Conservation (phyloP, 202 grass and related monocot genomes). For the Carex arenaria region DNA sequence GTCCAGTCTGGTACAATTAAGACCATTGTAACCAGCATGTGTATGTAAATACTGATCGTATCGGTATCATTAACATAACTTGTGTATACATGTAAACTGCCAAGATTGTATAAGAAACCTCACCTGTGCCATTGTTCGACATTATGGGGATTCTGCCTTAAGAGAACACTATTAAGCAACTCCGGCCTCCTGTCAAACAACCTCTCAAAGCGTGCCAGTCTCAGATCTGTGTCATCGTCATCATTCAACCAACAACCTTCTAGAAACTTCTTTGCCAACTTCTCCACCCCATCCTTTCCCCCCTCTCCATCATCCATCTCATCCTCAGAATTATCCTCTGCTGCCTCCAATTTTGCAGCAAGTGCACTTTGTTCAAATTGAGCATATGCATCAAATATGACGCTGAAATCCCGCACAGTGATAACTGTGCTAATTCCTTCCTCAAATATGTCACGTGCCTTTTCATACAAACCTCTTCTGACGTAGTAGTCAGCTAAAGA, state of each 20-base stretch:
- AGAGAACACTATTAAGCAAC: conserved; percentile 86
- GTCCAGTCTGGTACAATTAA: not conserved
- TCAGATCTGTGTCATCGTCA: conserved; percentile 84
- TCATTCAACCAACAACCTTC: conserved; percentile 80
- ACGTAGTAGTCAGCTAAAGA: conserved; percentile 91
- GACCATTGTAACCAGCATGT: not conserved
- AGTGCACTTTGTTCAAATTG: conserved; percentile 98
- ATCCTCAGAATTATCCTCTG: conserved; percentile 49
- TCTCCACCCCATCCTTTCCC: conserved; percentile 37
- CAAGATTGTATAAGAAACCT: conserved; percentile 25
- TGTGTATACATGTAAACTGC: not conserved
- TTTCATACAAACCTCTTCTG: conserved; percentile 76
- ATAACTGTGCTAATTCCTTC: conserved; percentile 77
- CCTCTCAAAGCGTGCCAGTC: conserved; percentile 80
- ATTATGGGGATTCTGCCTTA: conserved; percentile 93
- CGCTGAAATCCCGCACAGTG: conserved; percentile 86
- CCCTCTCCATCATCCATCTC: conserved; percentile 37
- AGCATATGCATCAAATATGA: conserved; percentile 86
- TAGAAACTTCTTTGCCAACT: conserved; percentile 65
- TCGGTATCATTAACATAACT: not conserved
- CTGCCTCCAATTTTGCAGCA: conserved; percentile 75
- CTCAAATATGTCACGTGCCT: conserved; percentile 79
- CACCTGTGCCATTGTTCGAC: conserved; percentile 94
- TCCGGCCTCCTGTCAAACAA: conserved; percentile 80
- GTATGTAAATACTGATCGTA: not conserved